phyloP scores from a whole-genome alignment of 2,329 filamentous ascomycete species.

The Gaeumannomyces tritici region DNA sequence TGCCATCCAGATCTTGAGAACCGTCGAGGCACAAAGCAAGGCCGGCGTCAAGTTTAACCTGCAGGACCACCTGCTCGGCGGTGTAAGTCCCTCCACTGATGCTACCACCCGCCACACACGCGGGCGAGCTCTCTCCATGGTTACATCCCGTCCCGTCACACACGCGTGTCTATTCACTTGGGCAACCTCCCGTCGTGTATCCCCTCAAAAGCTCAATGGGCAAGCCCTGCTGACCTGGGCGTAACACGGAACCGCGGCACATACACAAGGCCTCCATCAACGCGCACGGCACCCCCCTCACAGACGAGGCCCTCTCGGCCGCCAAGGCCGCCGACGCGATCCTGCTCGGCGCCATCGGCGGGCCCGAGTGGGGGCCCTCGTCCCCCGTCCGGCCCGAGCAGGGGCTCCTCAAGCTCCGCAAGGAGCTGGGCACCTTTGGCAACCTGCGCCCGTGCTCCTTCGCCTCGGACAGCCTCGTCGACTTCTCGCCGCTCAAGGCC shows the following conservation, averaged over 20 bases:
- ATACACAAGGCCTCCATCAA: conserved; percentile 74
- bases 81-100: conserved; percentile 52
- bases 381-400: conserved; percentile 76
- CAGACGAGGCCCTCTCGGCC: conserved; percentile 66
- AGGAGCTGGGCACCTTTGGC: conserved; percentile 87
- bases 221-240: not conserved
- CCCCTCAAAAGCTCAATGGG: not conserved
- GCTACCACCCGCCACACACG: not conserved
- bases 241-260: not conserved
- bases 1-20: conserved; percentile 57
- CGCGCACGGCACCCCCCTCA: conserved; percentile 66
- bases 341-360: conserved; percentile 86
- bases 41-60: conserved; percentile 74
- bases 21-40: conserved; percentile 62
- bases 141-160: too few species aligned
- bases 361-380: conserved; percentile 92
- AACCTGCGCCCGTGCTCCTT: conserved; percentile 97
- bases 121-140: too few species aligned
- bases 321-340: conserved; percentile 83
- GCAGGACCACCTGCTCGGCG: conserved; percentile 81
- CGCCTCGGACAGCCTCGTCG: conserved; percentile 74
- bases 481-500: conserved; percentile 78
- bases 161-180: too few species aligned
- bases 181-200: too few species aligned
- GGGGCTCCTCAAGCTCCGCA: conserved; percentile 82